phyloP scores from a whole-genome alignment of 2,329 filamentous ascomycete genomes.

The Tolypocladium album region DNA sequence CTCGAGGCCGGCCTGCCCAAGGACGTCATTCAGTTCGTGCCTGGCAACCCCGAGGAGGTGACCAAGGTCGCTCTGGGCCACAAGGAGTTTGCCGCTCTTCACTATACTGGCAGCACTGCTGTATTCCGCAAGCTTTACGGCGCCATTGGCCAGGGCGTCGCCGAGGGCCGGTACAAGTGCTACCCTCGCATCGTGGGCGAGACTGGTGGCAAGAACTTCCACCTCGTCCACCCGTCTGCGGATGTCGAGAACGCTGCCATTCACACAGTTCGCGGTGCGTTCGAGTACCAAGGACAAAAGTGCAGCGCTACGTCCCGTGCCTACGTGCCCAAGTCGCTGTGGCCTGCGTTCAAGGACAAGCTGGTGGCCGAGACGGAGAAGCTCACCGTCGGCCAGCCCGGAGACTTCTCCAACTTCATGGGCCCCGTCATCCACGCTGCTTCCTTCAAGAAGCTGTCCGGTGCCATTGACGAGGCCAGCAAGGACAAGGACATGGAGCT shows the following conservation, averaged over 20 bases:
- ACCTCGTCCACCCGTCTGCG: slow-evolving; percentile 67
- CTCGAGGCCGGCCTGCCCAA: slow-evolving; percentile 82
- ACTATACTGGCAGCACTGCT: slow-evolving; percentile 88
- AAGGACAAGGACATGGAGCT: slow-evolving; percentile 62
- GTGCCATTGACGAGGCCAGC: slow-evolving; percentile 72
- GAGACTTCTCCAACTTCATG: slow-evolving; percentile 66
- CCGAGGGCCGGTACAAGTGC: slow-evolving; percentile 68
- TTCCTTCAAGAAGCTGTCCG: slow-evolving; percentile 70
- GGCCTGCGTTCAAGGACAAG: slow-evolving; percentile 58
- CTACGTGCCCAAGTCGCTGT: slow-evolving; percentile 68
- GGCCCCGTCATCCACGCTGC: slow-evolving; percentile 77
- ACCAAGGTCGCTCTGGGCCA: slow-evolving; percentile 69
- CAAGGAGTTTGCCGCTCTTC: slow-evolving; percentile 76
- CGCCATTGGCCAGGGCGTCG: slow-evolving; percentile 71
- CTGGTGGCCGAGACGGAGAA: slow-evolving; percentile 58
- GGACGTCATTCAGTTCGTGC: slow-evolving; percentile 88
- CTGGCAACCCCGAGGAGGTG: slow-evolving; percentile 75
- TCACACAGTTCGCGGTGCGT: slow-evolving; percentile 77
- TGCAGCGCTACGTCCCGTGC: slow-evolving; percentile 75
- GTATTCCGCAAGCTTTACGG: slow-evolving; percentile 87
- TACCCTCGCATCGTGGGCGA: slow-evolving; percentile 88
- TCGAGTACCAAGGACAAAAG: slow-evolving; percentile 88
- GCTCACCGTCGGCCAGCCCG: slow-evolving; percentile 60
- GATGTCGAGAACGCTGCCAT: slow-evolving; percentile 69
- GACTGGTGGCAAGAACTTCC: slow-evolving; percentile 92